Percentiles rank a stretch among this genome's conserved stretches.
These are phyloP conservation scores for Emergomyces africanus DNA, from an alignment of 2,329 filamentous ascomycete genomes.

Conservation along the genomic window DNA sequence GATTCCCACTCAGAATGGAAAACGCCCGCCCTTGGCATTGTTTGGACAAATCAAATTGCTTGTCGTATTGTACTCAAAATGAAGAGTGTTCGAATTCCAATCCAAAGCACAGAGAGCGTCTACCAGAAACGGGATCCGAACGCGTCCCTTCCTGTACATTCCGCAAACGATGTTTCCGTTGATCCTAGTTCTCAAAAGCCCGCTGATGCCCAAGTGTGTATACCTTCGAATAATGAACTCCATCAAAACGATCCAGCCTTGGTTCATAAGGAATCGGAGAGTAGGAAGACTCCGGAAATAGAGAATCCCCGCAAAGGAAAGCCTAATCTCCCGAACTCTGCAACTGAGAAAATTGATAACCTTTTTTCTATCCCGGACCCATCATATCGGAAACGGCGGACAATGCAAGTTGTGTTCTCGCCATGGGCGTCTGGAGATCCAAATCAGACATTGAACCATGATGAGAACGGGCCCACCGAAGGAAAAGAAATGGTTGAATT, in stretches of 20 bases:
- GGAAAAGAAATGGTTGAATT: not conserved
- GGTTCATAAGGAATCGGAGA: not conserved
- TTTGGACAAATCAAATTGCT: slow-evolving; percentile 84
- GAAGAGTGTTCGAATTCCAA: slow-evolving; percentile 34
- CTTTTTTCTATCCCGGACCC: not conserved
- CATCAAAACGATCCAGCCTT: not conserved
- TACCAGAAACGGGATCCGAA: not conserved
- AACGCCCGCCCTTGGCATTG: slow-evolving; percentile 73
- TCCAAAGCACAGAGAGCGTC: slow-evolving; percentile 2
- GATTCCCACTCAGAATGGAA: slow-evolving; percentile 35
- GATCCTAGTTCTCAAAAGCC: not conserved
- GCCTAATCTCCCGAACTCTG: not conserved
- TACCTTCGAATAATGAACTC: not conserved
- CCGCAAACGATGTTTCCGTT: not conserved
- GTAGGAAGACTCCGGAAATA: too few species aligned
- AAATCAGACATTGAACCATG: not conserved
- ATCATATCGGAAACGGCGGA: slow-evolving; percentile 37
- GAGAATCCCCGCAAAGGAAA: not conserved
- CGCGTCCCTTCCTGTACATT: not conserved
- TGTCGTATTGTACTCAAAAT: slow-evolving; percentile 73
- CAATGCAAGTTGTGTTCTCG: slow-evolving; percentile 83
- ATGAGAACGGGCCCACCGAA: not conserved
- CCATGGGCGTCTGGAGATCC: slow-evolving; percentile 48
- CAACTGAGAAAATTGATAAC: not conserved
- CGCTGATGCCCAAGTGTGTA: not conserved